Percentiles rank a stretch among this genome's conserved stretches.
phyloP scores from a whole-genome alignment of 179 eudicot genomes.

The Sideroxylon spinosum region DNA sequence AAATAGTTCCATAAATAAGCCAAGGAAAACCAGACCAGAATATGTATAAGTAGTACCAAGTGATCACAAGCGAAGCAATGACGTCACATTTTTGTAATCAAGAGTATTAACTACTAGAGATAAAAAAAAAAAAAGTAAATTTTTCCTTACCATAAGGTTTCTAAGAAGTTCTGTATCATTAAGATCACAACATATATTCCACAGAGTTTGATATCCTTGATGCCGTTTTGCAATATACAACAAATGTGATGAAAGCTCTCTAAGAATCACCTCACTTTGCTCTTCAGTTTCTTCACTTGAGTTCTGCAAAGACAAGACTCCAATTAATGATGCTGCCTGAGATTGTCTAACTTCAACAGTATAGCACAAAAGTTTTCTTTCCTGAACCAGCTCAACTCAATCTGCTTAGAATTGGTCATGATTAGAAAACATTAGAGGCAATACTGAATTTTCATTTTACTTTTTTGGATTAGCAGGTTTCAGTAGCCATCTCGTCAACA shows the following conservation, averaged over 20 bases:
- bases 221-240: conserved; percentile 78
- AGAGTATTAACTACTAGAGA: neutral
- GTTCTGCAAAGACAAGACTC: conserved; percentile 44
- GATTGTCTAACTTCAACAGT: conserved; percentile 1
- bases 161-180: conserved; percentile 70
- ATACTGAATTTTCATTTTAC: neutral
- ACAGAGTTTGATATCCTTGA: conserved; percentile 73
- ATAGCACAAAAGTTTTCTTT: neutral
- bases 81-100: neutral
- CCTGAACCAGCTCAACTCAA: neutral
- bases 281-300: conserved; percentile 44
- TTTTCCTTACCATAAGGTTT: conserved; percentile 69
- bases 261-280: conserved; percentile 41
- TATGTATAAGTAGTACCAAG: neutral
- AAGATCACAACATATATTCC: conserved; percentile 85
- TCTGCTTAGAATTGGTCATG: neutral
- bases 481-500: neutral
- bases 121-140: neutral
- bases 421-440: conserved; percentile 8
- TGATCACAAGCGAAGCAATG: neutral
- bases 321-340: neutral
- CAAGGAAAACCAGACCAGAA: neutral
- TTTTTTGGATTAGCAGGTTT: conserved; percentile 3
- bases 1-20: neutral
- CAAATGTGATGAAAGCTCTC: conserved; percentile 62